phyloP scores from a whole-genome alignment of 768 basidiomycete genomes.

The Amanita pseudoporphyria region DNA sequence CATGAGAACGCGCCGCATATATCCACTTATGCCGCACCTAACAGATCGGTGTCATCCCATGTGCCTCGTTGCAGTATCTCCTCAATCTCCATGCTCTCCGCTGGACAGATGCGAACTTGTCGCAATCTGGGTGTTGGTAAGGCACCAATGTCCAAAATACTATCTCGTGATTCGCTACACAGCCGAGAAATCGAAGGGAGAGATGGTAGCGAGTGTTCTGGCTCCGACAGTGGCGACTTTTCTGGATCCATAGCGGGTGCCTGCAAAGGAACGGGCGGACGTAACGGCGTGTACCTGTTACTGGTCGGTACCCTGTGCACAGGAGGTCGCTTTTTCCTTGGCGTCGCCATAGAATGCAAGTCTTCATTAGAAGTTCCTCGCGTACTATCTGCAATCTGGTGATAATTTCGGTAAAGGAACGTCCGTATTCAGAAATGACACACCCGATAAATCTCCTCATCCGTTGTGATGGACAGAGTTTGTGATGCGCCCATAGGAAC shows the following conservation, averaged over 20 bases:
- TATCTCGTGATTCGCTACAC: background rate
- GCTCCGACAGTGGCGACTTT: background rate
- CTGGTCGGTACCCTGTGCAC: constrained; percentile 1
- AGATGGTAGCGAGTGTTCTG: background rate
- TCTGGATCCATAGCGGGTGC: background rate
- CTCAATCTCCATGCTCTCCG: background rate
- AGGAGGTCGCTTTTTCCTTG: background rate
- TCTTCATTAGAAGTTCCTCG: background rate
- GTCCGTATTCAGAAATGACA: background rate
- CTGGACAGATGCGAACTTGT: background rate
- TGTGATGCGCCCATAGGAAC: background rate
- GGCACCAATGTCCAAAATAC: background rate
- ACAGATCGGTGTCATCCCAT: background rate
- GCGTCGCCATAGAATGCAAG: background rate
- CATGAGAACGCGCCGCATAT: background rate
- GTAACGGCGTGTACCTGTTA: background rate
- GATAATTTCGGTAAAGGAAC: background rate
- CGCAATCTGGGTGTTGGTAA: background rate
- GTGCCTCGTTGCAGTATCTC: background rate
- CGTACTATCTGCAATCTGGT: constrained; percentile 1
- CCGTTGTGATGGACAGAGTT: background rate
- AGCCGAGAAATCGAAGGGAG: constrained; percentile 3
- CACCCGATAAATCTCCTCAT: background rate
- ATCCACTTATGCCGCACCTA: background rate
- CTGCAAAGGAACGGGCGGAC: background rate